Percentiles rank a stretch among this genome's conserved stretches.
These are phyloP conservation scores for Xylaria acuta DNA, from an alignment of 495 filamentous ascomycete species.

Conservation along the genomic window DNA sequence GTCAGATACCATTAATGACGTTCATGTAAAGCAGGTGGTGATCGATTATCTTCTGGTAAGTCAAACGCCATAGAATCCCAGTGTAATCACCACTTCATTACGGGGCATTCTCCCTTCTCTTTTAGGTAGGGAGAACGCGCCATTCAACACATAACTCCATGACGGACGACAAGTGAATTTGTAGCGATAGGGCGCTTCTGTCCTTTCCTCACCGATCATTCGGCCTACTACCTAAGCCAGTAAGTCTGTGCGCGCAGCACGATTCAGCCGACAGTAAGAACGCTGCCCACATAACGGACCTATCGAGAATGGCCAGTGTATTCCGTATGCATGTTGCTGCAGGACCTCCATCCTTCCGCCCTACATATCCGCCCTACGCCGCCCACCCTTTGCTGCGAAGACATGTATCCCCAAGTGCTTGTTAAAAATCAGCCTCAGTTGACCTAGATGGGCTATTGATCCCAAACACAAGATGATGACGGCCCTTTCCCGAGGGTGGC, in stretches of 20 bases:
- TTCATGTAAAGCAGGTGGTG: neutral
- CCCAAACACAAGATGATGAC: neutral
- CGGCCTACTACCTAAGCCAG: too few relatives aligned
- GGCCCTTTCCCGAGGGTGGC: too few relatives aligned
- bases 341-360: neutral
- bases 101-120: too few relatives aligned
- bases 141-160: neutral
- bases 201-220: neutral
- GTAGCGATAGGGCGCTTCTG: neutral
- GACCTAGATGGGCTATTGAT: neutral
- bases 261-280: too few relatives aligned
- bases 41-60: neutral
- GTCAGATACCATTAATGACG: too few relatives aligned
- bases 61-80: neutral
- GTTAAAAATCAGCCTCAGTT: neutral
- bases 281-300: neutral
- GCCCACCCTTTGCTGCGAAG: neutral
- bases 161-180: neutral
- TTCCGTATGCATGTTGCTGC: neutral
- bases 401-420: too few relatives aligned
- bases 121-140: neutral
- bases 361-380: neutral
- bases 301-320: neutral
- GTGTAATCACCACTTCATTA: neutral
- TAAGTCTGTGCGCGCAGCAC: too few relatives aligned